Evolutionary conservation across 192 early-diverging fungal species (phyloP), one percentile per base, ranked within the genome.

Genomic region (Chytriomyces hyalinus): DNA sequence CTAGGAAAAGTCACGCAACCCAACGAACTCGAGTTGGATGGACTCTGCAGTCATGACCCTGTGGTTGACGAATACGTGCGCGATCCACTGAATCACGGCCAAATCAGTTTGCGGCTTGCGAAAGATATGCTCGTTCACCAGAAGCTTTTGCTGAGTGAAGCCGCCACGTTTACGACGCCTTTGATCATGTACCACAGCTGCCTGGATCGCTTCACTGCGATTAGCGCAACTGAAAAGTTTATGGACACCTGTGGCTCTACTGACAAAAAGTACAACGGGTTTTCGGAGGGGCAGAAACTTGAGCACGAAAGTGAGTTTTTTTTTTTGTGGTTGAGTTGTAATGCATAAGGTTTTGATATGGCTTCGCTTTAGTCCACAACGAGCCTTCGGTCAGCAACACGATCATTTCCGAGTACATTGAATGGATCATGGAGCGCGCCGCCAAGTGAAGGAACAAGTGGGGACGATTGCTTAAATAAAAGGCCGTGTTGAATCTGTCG

Each of bases 191-290:
- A 73, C 45, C 72, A 73, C 60, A 62, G 36, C 8, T 20, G 8
- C 13, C n/a, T 9, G 3, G 72, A 73, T 46, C 11, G 24, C 4
- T 73, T 63, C 22, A 73, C 72, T 9, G 15, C n/a, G 6, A 11
- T 61, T 46, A 20, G 10, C 13, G 46, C 72, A 7, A 49, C 60
- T 26, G 53, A 73, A 49, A 47, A 62, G 13, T 78, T 72, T 46
- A n/a, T 50, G 10, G 46, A 15, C 22, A 26, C 36, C 7, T 24
- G 26, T 48, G 70, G 70, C 24, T n/a, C 13, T 17, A 46, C 13
- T 7, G 77, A 78, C 62, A 78, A 78, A 49, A 71, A 24, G n/a
- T 78, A 48, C 49, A 62, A 73, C 11, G 69, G 46, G 49, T 78
- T 78, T 50, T 9, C 28, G n/a, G 68, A 63, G 4, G 61, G 43